Conservation (phyloP, 257 asterid genomes). For the Solanum pinnatisectum region DNA sequence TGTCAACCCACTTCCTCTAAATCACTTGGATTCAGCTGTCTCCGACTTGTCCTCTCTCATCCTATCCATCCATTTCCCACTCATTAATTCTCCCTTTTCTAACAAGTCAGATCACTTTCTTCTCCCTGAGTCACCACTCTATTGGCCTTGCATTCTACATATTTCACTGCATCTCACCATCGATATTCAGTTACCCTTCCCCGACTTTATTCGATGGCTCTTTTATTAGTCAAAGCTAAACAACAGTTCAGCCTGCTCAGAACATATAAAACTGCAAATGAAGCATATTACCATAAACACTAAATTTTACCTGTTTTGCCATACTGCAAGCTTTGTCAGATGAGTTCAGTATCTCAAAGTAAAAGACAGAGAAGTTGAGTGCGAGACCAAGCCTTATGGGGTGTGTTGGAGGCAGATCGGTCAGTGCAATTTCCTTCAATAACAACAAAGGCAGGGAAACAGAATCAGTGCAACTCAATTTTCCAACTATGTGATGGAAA, state of each 20-base stretch:
- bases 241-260: not conserved
- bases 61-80: not conserved
- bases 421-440: conserved; percentile 34
- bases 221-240: not conserved
- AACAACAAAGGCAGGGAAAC: not conserved
- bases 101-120: not conserved
- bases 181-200: not conserved
- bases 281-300: not conserved
- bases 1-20: not conserved
- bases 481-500: not conserved
- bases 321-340: conserved; percentile 37
- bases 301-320: conserved; percentile 36
- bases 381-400: conserved; percentile 47
- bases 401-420: conserved; percentile 39
- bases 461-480: not conserved
- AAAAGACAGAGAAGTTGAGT: conserved; percentile 39
- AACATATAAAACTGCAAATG: not conserved
- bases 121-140: not conserved
- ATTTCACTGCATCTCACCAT: not conserved
- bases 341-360: conserved; percentile 44
- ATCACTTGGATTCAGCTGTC: not conserved
- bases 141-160: not conserved
- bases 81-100: not conserved
- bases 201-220: not conserved
- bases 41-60: not conserved